A percentile compares a stretch with the other conserved stretches of the same genome.
These are phyloP conservation scores for Microthlaspi erraticum DNA, from an alignment of 345 rosid genomes.

Conservation along the genomic window DNA sequence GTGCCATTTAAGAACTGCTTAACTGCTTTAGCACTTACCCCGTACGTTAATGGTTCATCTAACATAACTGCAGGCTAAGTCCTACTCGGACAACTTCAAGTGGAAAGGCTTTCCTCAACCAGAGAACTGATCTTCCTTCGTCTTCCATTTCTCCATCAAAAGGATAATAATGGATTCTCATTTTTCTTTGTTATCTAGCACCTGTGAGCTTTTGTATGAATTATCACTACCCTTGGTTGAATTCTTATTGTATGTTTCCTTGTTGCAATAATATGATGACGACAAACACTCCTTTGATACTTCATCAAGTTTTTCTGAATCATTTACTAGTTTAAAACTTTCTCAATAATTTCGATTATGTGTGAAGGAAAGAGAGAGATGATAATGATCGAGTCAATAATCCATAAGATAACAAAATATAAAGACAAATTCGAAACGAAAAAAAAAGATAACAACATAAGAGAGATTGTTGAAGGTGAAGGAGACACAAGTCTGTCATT, in stretches of 20 bases:
- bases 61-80: constrained; percentile 54
- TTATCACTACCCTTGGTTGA: constrained; percentile 31
- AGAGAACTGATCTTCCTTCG: constrained; percentile 41
- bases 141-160: constrained; percentile 21
- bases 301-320: constrained; percentile 12
- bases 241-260: constrained; percentile 8
- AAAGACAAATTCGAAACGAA: not conserved
- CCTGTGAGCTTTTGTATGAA: constrained; percentile 22
- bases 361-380: not conserved
- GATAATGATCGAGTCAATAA: not conserved
- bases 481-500: constrained; percentile 14
- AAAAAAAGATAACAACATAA: constrained; percentile 23
- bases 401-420: not conserved
- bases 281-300: constrained; percentile 8
- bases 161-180: not conserved
- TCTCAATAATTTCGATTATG: not conserved
- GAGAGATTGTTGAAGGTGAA: not conserved
- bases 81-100: constrained; percentile 94
- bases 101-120: constrained; percentile 77
- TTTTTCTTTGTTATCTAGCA: constrained; percentile 40
- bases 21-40: not conserved
- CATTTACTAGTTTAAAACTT: not conserved
- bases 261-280: constrained; percentile 32
- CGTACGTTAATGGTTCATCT: constrained; percentile 17
- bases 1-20: not conserved